Percentiles rank a stretch among this genome's conserved stretches.
Conservation (phyloP, 2,329 filamentous ascomycete genomes). For the Aureobasidium namibiae region DNA sequence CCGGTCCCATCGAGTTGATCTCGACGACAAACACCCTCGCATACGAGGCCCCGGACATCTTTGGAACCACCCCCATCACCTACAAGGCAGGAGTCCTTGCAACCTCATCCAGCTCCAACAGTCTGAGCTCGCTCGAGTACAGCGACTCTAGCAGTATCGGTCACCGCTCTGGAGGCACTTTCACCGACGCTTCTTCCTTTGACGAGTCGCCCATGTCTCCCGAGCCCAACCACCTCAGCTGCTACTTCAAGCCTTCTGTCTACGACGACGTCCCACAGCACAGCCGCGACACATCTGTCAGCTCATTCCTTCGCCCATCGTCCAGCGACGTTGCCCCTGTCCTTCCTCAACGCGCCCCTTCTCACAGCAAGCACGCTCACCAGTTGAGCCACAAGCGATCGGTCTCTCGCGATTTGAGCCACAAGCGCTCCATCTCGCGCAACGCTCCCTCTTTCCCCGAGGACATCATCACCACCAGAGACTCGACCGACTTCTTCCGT, state of each 20-base stretch:
- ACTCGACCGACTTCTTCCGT: conserved; percentile 39
- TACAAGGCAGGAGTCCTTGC: conserved; percentile 20
- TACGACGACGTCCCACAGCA: conserved; percentile 18
- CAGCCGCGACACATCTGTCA: conserved; percentile 12
- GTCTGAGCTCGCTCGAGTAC: conserved; percentile 56
- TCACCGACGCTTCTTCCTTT: conserved; percentile 56
- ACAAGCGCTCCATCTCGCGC: conserved; percentile 52
- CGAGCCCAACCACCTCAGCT: conserved; percentile 47
- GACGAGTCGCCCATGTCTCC: conserved; percentile 38
- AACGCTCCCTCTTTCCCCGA: conserved; percentile 24
- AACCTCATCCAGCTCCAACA: conserved; percentile 31
- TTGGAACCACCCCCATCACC: conserved; percentile 23
- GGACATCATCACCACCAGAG: not conserved
- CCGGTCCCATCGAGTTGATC: conserved; percentile 73
- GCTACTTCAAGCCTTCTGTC: conserved; percentile 48
- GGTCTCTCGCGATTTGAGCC: conserved; percentile 50
- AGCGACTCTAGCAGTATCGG: conserved; percentile 54
- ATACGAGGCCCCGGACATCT: conserved; percentile 83
- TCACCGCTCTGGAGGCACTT: conserved; percentile 55
- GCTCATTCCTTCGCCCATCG: conserved; percentile 25
- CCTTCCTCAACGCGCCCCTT: conserved; percentile 71
- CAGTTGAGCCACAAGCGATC: conserved; percentile 63
- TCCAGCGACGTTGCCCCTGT: conserved; percentile 48
- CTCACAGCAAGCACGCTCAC: conserved; percentile 82
- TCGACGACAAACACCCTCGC: conserved; percentile 95